Conservation (phyloP, 2,329 filamentous ascomycete genomes). For the Basipetospora chlamydospora region DNA sequence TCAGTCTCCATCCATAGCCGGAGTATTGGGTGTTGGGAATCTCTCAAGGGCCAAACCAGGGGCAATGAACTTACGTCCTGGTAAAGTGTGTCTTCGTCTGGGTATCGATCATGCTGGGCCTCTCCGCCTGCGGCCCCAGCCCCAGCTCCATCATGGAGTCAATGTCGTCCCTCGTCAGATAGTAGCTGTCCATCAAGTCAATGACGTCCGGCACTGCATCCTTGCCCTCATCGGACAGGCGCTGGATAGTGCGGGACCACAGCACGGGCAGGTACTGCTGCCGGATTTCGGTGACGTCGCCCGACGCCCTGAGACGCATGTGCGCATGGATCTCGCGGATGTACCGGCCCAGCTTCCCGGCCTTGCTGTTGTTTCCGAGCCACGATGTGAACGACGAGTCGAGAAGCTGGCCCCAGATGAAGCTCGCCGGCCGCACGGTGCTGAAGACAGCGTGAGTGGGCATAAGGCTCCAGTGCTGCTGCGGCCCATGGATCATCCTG, state of each 20-base stretch:
- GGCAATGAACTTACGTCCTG: constrained; percentile 48
- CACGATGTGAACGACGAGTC: constrained; percentile 72
- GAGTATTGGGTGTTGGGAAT: no score
- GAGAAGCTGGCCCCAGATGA: constrained; percentile 63
- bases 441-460: constrained; percentile 91
- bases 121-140: constrained; percentile 69
- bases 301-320: constrained; percentile 83
- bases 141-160: constrained; percentile 86
- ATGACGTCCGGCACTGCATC: constrained; percentile 74
- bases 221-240: constrained; percentile 64
- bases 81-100: constrained; percentile 87
- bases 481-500: constrained; percentile 93
- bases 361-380: constrained; percentile 91
- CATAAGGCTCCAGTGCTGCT: constrained; percentile 98
- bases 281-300: constrained; percentile 82
- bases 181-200: constrained; percentile 94
- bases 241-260: constrained; percentile 66
- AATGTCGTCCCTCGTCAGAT: constrained; percentile 84
- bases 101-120: constrained; percentile 60
- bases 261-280: constrained; percentile 87
- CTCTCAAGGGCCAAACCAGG: not conserved
- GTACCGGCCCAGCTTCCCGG: constrained; percentile 60
- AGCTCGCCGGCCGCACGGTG: constrained; percentile 83
- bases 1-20: constrained; percentile 1
- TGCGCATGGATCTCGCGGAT: constrained; percentile 93